Percentiles rank a stretch among this genome's conserved stretches.
phyloP scores from a whole-genome alignment of 1,139 yeast species.

The Protomyces arabidopsidicola region DNA sequence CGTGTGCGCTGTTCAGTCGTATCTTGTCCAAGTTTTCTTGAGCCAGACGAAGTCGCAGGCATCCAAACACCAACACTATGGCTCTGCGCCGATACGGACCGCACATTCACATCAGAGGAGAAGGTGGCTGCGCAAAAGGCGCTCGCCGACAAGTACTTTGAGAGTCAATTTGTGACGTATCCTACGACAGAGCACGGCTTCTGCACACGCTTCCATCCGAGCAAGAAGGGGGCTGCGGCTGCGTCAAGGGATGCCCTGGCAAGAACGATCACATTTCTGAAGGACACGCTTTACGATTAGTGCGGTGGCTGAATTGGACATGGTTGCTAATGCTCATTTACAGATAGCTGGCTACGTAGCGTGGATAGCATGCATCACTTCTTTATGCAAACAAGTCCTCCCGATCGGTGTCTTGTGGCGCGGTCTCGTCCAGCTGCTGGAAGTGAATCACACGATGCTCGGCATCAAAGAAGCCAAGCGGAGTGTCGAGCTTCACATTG shows the following conservation, averaged over 20 bases:
- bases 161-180: conserved; percentile 19
- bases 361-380: neutral
- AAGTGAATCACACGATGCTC: conserved; percentile 87
- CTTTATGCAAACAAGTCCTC: conserved; percentile 20
- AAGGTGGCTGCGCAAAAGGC: conserved; percentile 20
- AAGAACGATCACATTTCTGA: conserved; percentile 14
- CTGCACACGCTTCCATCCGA: conserved; percentile 26
- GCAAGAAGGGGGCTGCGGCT: conserved; percentile 24
- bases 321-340: neutral
- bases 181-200: conserved; percentile 26
- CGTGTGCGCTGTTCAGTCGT: conserved; percentile 27
- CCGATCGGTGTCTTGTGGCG: conserved; percentile 24
- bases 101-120: conserved; percentile 17
- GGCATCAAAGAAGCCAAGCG: conserved; percentile 77
- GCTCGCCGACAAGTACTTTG: conserved; percentile 18
- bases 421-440: conserved; percentile 37
- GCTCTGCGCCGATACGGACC: conserved; percentile 25
- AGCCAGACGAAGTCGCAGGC: conserved; percentile 16
- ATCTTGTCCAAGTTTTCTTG: conserved; percentile 23
- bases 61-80: conserved; percentile 25
- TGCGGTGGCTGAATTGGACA: neutral
- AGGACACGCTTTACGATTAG: conserved; percentile 20
- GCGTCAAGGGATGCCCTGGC: conserved; percentile 15
- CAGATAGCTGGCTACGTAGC: neutral
- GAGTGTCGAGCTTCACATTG: conserved; percentile 68